phyloP scores from a whole-genome alignment of 2,329 filamentous ascomycete species.

The Rhinocladiella similis region DNA sequence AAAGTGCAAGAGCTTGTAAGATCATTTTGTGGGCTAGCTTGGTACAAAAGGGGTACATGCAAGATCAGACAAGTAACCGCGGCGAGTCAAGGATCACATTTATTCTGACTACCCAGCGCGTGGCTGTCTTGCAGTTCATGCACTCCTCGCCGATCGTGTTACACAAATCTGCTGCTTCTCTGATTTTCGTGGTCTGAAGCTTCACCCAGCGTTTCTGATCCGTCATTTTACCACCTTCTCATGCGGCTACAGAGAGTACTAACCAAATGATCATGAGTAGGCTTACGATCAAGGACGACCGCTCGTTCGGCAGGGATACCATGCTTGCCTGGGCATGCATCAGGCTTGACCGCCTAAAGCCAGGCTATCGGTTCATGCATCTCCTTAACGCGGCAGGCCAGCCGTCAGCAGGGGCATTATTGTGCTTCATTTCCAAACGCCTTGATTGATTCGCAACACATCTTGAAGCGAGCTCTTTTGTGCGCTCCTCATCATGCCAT shows the following conservation, averaged over 20 bases:
- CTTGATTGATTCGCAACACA: slow-evolving; percentile 7
- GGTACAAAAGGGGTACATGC: too few relatives aligned
- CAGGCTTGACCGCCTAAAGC: slow-evolving; percentile 74
- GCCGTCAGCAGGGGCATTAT: slow-evolving; percentile 69
- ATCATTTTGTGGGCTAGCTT: too few relatives aligned
- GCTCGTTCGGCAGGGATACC: slow-evolving; percentile 72
- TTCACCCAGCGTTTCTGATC: slow-evolving; percentile 12
- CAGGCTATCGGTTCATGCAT: slow-evolving; percentile 76
- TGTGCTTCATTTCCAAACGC: slow-evolving; percentile 67
- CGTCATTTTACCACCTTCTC: slow-evolving; percentile 14
- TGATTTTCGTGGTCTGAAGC: background rate
- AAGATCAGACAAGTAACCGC: background rate
- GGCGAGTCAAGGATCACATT: background rate
- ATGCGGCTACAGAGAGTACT: background rate
- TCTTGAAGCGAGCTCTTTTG: slow-evolving; percentile 3
- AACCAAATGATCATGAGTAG: slow-evolving; percentile 38
- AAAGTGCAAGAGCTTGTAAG: too few relatives aligned
- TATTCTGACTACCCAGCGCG: background rate
- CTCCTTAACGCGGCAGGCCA: slow-evolving; percentile 69
- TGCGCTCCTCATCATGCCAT: background rate
- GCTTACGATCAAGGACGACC: slow-evolving; percentile 83
- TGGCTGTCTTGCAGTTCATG: background rate
- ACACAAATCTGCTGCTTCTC: slow-evolving; percentile 11
- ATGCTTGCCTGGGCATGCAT: slow-evolving; percentile 88
- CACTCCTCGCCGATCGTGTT: slow-evolving; percentile 21